Conservation (phyloP, 192 early-diverging fungal species). For the Chytriomyces sp. region DNA sequence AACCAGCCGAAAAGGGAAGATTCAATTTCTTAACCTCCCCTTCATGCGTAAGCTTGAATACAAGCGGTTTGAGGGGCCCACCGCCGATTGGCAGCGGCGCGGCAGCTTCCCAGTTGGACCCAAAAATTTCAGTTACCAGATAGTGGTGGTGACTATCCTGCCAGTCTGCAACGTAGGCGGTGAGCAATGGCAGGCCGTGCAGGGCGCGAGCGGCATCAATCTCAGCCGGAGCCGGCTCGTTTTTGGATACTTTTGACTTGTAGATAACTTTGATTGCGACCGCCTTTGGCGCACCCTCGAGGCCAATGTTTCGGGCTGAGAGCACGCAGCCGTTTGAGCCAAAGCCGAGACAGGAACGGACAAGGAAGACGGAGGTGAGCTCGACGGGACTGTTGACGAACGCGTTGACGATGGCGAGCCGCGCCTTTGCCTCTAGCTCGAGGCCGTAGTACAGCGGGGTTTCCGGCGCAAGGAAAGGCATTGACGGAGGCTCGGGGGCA, state of each 20-base stretch:
- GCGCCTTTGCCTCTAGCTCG: constrained; percentile 5
- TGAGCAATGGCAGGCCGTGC: not conserved
- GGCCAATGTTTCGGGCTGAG: not conserved
- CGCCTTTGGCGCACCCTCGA: not conserved
- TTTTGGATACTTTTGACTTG: not conserved
- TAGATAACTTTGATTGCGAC: constrained; percentile 37
- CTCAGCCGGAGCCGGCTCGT: constrained; percentile 9
- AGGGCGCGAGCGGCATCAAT: constrained; percentile 6
- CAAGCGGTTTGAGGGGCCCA: not conserved
- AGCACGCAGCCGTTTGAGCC: constrained; percentile 36
- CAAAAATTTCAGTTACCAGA: constrained; percentile 29
- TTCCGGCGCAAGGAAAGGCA: not conserved
- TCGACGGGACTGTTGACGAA: constrained; percentile 6
- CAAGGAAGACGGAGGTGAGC: not conserved
- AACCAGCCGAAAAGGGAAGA: constrained; percentile 6
- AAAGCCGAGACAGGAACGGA: not conserved
- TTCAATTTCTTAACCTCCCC: not conserved
- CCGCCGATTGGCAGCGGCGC: not conserved
- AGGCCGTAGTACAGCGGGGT: not conserved
- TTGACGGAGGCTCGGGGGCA: not conserved
- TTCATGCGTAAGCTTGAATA: not conserved
- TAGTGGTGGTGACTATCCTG: constrained; percentile 30
- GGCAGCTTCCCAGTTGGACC: constrained; percentile 14
- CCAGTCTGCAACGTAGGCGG: constrained; percentile 12
- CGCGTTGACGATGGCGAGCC: constrained; percentile 7